phyloP scores from a whole-genome alignment of 1,284 basidiomycete genomes.

The Naganishia albida region DNA sequence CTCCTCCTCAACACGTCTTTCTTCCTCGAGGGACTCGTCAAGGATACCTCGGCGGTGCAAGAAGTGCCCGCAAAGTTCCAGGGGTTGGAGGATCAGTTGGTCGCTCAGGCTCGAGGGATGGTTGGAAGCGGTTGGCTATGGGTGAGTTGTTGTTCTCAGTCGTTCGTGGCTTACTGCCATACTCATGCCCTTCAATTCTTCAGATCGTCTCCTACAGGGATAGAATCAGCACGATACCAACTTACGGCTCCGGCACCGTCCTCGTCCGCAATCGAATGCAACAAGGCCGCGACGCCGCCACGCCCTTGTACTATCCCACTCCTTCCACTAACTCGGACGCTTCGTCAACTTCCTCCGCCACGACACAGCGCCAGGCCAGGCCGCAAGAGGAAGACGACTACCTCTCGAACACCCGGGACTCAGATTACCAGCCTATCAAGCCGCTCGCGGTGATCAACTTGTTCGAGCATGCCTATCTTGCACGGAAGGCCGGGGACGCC shows the following conservation, averaged over 20 bases:
- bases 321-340: conserved; percentile 22
- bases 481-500: conserved; percentile 60
- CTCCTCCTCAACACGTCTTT: conserved; percentile 93
- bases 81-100: conserved; percentile 45
- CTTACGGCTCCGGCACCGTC: conserved; percentile 86
- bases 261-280: conserved; percentile 62
- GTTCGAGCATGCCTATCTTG: conserved; percentile 89
- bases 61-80: conserved; percentile 16
- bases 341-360: conserved; percentile 19
- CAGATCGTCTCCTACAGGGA: conserved; percentile 35
- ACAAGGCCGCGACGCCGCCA: conserved; percentile 42
- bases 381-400: conserved; percentile 22
- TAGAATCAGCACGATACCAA: conserved; percentile 56
- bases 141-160: conserved; percentile 91
- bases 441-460: conserved; percentile 73
- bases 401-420: background rate
- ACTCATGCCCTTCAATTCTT: background rate
- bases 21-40: conserved; percentile 81
- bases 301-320: conserved; percentile 22
- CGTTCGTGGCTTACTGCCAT: too few relatives aligned
- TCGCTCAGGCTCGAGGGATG: conserved; percentile 51
- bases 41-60: conserved; percentile 47
- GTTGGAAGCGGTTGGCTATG: conserved; percentile 67
- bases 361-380: background rate
- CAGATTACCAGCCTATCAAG: conserved; percentile 27